Percentiles rank a stretch among this genome's conserved stretches.
Conservation (phyloP, 192 early-diverging fungal genomes). For the Entrophospora sp. region DNA sequence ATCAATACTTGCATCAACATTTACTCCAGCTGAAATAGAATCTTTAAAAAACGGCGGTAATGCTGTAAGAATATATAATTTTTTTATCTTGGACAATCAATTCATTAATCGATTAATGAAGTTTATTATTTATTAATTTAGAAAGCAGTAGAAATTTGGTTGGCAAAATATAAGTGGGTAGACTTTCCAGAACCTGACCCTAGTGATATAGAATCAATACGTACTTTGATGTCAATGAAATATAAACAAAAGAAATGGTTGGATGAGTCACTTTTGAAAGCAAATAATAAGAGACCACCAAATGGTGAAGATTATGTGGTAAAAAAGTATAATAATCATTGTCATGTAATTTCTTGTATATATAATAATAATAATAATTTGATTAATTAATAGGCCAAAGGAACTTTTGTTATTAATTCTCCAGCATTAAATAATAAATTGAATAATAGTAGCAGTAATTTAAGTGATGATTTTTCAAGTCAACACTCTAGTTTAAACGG, state of each 20-base stretch:
- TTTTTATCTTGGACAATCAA: background rate
- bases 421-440: background rate
- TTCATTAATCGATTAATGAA: background rate
- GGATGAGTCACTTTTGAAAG: background rate
- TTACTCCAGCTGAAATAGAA: constrained; percentile 39
- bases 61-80: constrained; percentile 25
- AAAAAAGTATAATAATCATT: background rate
- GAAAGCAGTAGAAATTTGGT: constrained; percentile 21
- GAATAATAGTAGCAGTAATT: background rate
- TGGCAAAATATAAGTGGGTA: constrained; percentile 31
- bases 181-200: constrained; percentile 33
- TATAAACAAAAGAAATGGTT: constrained; percentile 32
- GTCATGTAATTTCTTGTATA: background rate
- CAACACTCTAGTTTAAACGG: background rate
- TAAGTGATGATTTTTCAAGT: background rate
- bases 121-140: background rate
- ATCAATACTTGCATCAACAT: constrained; percentile 47
- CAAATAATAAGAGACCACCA: background rate
- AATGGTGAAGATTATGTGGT: background rate
- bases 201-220: constrained; percentile 26
- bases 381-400: background rate
- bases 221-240: constrained; percentile 34
- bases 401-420: background rate
- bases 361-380: background rate
- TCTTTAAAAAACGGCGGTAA: constrained; percentile 43